Evolutionary conservation across 306 rosid species (phyloP).

Genomic region (Rosa persica): DNA sequence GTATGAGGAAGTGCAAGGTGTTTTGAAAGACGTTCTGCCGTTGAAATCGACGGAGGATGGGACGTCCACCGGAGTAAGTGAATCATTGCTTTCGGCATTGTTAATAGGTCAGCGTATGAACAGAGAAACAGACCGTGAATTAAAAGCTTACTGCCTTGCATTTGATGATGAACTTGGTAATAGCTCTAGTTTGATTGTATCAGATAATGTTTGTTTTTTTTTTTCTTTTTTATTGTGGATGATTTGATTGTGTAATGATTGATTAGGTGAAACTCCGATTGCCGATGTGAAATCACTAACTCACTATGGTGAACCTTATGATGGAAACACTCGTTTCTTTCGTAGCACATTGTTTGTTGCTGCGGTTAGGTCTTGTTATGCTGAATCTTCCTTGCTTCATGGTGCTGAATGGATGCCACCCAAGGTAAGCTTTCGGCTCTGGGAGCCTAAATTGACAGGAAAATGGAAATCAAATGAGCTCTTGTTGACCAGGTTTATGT

Average conservation of each 20-base stretch:
- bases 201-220: neutral
- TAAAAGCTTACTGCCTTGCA: constrained; percentile 94
- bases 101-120: constrained; percentile 97
- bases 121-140: constrained; percentile 89
- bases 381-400: constrained; percentile 92
- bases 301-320: constrained; percentile 96
- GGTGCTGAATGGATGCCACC: constrained; percentile 98
- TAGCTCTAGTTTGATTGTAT: constrained; percentile 10
- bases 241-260: constrained; percentile 28
- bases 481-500: neutral
- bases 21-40: constrained; percentile 78
- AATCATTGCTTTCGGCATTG: constrained; percentile 87
- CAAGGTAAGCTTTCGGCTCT: constrained; percentile 51
- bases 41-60: constrained; percentile 35
- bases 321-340: constrained; percentile 94
- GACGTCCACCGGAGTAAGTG: constrained; percentile 54
- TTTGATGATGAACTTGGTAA: constrained; percentile 90
- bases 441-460: neutral
- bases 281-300: constrained; percentile 91
- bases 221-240: constrained; percentile 14
- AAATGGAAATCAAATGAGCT: neutral
- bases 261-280: constrained; percentile 72
- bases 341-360: constrained; percentile 95
- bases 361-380: constrained; percentile 88
- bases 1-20: constrained; percentile 93